phyloP scores from a whole-genome alignment of 805 yeast genomes.

The Ogataea minuta region DNA sequence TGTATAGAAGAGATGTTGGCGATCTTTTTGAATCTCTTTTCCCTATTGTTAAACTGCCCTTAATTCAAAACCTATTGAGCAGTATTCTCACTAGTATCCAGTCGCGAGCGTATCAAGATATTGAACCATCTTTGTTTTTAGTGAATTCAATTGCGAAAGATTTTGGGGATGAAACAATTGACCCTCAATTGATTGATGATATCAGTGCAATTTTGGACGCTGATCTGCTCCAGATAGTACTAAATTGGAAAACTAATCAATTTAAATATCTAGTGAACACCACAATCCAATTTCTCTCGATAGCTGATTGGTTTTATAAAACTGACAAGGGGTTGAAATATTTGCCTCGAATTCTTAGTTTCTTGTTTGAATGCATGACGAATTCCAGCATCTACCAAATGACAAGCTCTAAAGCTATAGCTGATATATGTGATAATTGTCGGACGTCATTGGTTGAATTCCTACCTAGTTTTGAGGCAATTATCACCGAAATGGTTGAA shows the following conservation, averaged over 20 bases:
- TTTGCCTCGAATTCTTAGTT: slow-evolving; percentile 52
- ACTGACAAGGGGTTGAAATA: slow-evolving; percentile 41
- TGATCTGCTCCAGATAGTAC: slow-evolving; percentile 27
- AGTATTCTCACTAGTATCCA: slow-evolving; percentile 33
- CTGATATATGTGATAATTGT: slow-evolving; percentile 56
- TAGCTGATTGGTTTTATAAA: slow-evolving; percentile 59
- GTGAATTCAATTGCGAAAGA: slow-evolving; percentile 56
- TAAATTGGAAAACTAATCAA: slow-evolving; percentile 8
- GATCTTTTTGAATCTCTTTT: slow-evolving; percentile 75
- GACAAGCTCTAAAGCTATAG: slow-evolving; percentile 54
- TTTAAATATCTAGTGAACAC: slow-evolving; percentile 42
- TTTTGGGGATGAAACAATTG: slow-evolving; percentile 37
- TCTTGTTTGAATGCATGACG: slow-evolving; percentile 37
- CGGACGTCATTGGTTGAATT: slow-evolving; percentile 40
- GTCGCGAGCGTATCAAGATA: slow-evolving; percentile 34
- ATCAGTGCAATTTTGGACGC: slow-evolving; percentile 32
- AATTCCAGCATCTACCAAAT: slow-evolving; percentile 29
- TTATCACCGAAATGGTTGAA: slow-evolving; percentile 47
- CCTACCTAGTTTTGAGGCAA: slow-evolving; percentile 47
- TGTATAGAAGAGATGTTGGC: slow-evolving; percentile 69
- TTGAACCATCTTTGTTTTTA: slow-evolving; percentile 64
- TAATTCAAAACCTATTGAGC: slow-evolving; percentile 45
- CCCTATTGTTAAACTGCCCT: slow-evolving; percentile 55
- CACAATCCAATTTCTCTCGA: slow-evolving; percentile 55
- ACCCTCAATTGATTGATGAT: slow-evolving; percentile 19